Percentiles rank a stretch among this genome's conserved stretches.
phyloP scores from a whole-genome alignment of 169 alveolate genomes.

The Plasmodium cynomolgi region DNA sequence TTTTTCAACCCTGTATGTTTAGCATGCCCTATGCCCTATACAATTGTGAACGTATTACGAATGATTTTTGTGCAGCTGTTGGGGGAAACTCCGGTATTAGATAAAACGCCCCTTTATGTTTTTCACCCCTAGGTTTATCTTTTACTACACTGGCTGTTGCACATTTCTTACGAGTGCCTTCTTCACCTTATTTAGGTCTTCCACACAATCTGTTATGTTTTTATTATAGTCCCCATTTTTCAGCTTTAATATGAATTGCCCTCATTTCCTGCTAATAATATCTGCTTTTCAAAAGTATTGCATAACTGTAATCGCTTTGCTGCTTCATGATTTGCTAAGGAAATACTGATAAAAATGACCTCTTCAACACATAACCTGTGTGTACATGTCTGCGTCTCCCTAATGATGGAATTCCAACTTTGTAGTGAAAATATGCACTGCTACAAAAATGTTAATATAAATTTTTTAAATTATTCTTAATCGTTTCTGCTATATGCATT shows the following conservation, averaged over 20 bases:
- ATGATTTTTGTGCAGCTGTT: neutral
- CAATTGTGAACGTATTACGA: neutral
- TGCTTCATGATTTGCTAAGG: neutral
- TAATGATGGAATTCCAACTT: neutral
- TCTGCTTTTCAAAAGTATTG: neutral
- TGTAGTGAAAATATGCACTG: neutral
- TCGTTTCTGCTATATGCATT: neutral
- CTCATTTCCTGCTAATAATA: neutral
- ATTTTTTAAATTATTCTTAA: neutral
- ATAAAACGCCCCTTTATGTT: neutral
- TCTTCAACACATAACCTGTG: neutral
- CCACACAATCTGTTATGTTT: neutral
- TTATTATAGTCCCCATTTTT: neutral
- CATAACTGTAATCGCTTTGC: neutral
- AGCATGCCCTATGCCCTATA: neutral
- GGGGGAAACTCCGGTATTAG: neutral
- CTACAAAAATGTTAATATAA: neutral
- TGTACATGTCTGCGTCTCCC: neutral
- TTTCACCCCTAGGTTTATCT: neutral
- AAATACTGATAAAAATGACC: neutral
- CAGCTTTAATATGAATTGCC: neutral
- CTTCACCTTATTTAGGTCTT: neutral
- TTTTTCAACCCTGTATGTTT: neutral
- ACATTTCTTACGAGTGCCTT: neutral
- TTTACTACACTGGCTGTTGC: neutral